phyloP scores from a whole-genome alignment of 139 green algal genomes.

The Chlorella sorokiniana region DNA sequence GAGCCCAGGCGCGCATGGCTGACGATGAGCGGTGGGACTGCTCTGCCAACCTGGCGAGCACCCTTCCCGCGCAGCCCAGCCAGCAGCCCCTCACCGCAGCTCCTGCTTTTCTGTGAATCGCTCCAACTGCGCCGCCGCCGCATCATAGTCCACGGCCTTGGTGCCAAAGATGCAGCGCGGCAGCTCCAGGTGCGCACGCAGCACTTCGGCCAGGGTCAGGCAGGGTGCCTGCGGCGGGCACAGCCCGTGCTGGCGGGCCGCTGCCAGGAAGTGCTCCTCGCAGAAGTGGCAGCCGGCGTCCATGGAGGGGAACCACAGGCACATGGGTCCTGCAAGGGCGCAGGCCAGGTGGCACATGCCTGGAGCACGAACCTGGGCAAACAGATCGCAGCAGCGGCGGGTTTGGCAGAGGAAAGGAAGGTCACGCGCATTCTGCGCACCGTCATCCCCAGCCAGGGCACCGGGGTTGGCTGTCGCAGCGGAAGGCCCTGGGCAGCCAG shows the following conservation, averaged over 20 bases:
- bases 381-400: not conserved
- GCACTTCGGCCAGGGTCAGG: constrained; percentile 49
- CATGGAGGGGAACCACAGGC: constrained; percentile 59
- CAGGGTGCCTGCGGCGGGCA: constrained; percentile 6
- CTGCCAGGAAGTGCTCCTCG: constrained; percentile 58
- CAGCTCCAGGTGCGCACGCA: constrained; percentile 41
- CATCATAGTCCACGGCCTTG: not conserved
- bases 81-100: not conserved
- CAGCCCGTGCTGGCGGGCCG: constrained; percentile 48
- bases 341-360: no score
- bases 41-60: not conserved
- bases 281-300: constrained; percentile 58
- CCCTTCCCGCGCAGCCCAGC: not conserved
- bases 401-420: not conserved
- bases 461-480: not conserved
- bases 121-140: constrained; percentile 11
- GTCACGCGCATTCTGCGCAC: not conserved
- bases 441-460: not conserved
- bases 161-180: constrained; percentile 22
- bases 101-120: not conserved
- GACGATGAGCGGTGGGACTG: no score
- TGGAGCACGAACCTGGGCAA: not conserved
- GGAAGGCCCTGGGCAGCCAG: constrained; percentile 64
- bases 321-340: constrained; percentile 12
- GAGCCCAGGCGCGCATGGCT: no score